Conservation (phyloP, 1,139 yeast species). For the Tardiomyces depauwii region DNA sequence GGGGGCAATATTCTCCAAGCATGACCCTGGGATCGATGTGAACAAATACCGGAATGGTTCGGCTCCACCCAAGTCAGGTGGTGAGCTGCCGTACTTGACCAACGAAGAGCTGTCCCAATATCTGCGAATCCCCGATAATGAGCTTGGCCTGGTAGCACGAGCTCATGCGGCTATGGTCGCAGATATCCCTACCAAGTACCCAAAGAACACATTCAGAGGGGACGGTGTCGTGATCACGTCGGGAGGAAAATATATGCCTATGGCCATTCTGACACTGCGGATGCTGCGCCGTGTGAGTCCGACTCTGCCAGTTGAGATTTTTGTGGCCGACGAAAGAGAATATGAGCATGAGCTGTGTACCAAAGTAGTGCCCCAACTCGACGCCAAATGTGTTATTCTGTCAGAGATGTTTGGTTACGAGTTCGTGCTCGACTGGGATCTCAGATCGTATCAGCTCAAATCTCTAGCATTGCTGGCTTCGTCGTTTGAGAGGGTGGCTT, state of each 20-base stretch:
- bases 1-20: no score
- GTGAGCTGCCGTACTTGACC: no score
- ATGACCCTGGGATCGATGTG: no score
- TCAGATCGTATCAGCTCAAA: slow-evolving; percentile 61
- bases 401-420: slow-evolving; percentile 46
- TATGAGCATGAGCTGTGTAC: slow-evolving; percentile 62
- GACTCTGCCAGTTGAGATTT: slow-evolving; percentile 62
- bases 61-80: no score
- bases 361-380: slow-evolving; percentile 48
- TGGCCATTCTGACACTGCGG: slow-evolving; percentile 54
- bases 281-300: slow-evolving; percentile 55
- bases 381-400: slow-evolving; percentile 59
- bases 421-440: slow-evolving; percentile 35
- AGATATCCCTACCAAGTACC: no score
- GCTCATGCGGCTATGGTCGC: no score
- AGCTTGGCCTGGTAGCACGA: no score
- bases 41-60: no score
- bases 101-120: no score
- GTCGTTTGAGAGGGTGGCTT: slow-evolving; percentile 63
- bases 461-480: slow-evolving; percentile 64
- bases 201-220: slow-evolving; percentile 28
- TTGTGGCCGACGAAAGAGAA: slow-evolving; percentile 59
- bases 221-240: slow-evolving; percentile 76
- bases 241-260: slow-evolving; percentile 69
- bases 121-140: no score